Evolutionary conservation across 1,284 basidiomycete species (phyloP).

Genomic region (Sporisorium exsertum): DNA sequence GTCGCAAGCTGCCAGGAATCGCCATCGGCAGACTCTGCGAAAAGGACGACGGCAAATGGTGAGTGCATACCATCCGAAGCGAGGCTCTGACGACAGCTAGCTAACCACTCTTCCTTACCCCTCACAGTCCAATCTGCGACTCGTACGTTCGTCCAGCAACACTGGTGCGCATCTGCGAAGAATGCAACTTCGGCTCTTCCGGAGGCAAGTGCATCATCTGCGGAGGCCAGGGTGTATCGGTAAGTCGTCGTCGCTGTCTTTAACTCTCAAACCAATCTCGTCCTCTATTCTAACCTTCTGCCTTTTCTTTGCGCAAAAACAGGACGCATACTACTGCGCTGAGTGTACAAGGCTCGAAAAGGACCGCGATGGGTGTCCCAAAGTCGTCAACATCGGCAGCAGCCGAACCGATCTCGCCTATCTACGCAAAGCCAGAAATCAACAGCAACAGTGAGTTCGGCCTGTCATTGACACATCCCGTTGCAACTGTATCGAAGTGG

Average conservation of each 20-base stretch:
- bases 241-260: slow-evolving; percentile 25
- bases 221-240: slow-evolving; percentile 63
- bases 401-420: slow-evolving; percentile 62
- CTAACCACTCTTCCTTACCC: slow-evolving; percentile 7
- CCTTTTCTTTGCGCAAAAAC: not conserved
- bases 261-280: not conserved
- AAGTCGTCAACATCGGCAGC: slow-evolving; percentile 93
- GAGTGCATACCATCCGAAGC: slow-evolving; percentile 58
- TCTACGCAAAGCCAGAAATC: slow-evolving; percentile 57
- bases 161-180: slow-evolving; percentile 96
- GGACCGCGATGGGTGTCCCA: slow-evolving; percentile 96
- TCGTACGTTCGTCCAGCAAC: slow-evolving; percentile 99
- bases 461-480: not conserved
- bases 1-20: slow-evolving; percentile 93
- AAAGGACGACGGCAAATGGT: slow-evolving; percentile 99
- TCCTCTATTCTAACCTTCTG: not conserved
- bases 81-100: not conserved
- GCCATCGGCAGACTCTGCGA: slow-evolving; percentile 96
- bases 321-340: slow-evolving; percentile 69
- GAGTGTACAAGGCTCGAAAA: slow-evolving; percentile 93
- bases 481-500: not conserved
- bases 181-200: slow-evolving; percentile 97
- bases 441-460: slow-evolving; percentile 49
- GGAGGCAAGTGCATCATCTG: slow-evolving; percentile 98
- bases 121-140: slow-evolving; percentile 91